Evolutionary conservation across 2,329 filamentous ascomycete genomes (phyloP).

Genomic region (Aspergillus fructus): DNA sequence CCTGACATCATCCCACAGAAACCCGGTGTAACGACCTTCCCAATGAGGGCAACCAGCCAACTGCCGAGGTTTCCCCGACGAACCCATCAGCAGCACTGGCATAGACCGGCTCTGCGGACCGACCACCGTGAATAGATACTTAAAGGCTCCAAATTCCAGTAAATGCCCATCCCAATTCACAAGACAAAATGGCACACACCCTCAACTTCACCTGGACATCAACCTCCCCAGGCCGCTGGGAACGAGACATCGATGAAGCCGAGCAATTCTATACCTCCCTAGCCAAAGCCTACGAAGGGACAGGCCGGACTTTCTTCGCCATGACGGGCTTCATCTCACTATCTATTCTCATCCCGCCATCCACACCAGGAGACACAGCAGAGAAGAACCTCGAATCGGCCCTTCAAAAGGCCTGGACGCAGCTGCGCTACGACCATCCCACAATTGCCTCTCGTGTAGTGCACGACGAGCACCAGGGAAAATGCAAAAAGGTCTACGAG

Average conservation of each 20-base stretch:
- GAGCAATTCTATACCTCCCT: slow-evolving; percentile 44
- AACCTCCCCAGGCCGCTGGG: slow-evolving; percentile 17
- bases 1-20: too few relatives aligned
- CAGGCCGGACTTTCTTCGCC: slow-evolving; percentile 42
- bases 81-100: too few relatives aligned
- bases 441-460: slow-evolving; percentile 24
- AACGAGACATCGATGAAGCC: slow-evolving; percentile 38
- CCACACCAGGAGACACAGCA: neutral
- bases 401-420: slow-evolving; percentile 22
- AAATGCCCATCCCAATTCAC: too few relatives aligned
- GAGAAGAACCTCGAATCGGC: slow-evolving; percentile 6
- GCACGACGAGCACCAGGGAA: slow-evolving; percentile 5
- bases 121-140: too few relatives aligned
- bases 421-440: slow-evolving; percentile 24
- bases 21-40: too few relatives aligned
- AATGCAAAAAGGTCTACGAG: slow-evolving; percentile 24
- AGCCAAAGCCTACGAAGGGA: slow-evolving; percentile 35
- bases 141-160: too few relatives aligned
- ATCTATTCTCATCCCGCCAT: neutral
- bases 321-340: slow-evolving; percentile 42
- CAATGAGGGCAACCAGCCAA: too few relatives aligned
- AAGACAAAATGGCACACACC: neutral
- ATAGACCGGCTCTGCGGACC: too few relatives aligned
- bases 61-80: too few relatives aligned
- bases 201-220: slow-evolving; percentile 1